These are phyloP conservation scores for Paracoccidioides brasiliensis DNA, from an alignment of 2,329 filamentous ascomycete genomes.

Conservation along the genomic window DNA sequence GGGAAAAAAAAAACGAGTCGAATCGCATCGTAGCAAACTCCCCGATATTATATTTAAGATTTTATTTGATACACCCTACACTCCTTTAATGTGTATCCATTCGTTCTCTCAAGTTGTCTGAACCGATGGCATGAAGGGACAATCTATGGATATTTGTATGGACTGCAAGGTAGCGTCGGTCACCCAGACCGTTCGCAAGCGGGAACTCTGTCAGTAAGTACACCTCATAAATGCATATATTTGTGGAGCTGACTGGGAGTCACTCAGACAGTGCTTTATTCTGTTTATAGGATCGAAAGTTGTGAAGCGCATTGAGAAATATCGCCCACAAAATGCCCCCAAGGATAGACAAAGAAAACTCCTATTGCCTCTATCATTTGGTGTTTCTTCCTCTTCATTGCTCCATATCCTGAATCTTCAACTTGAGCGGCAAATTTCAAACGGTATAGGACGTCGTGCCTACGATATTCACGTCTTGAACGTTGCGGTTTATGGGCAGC, in stretches of 20 bases:
- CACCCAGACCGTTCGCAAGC: constrained; percentile 6
- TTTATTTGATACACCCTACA: not conserved
- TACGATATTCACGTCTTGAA: constrained; percentile 47
- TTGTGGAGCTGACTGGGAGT: constrained; percentile 8
- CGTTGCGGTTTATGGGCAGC: constrained; percentile 20
- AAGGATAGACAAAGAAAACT: constrained; percentile 41
- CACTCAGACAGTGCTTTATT: constrained; percentile 56
- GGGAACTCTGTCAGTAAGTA: constrained; percentile 11
- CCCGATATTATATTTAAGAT: too few relatives aligned
- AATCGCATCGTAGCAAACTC: too few relatives aligned
- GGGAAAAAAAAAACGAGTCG: too few relatives aligned
- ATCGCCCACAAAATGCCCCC: constrained; percentile 32
- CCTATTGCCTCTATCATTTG: constrained; percentile 69
- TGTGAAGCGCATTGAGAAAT: constrained; percentile 61
- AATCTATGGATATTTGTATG: constrained; percentile 16
- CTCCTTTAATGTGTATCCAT: not conserved
- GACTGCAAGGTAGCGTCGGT: constrained; percentile 10
- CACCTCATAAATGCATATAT: not conserved
- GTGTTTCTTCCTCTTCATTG: constrained; percentile 64
- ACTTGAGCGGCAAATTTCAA: constrained; percentile 50
- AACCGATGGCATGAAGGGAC: constrained; percentile 1
- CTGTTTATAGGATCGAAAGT: constrained; percentile 67
- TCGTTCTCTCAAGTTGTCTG: not conserved
- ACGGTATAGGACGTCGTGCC: constrained; percentile 46
- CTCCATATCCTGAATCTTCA: constrained; percentile 63